These are phyloP conservation scores for Tetradesmus lagerheimii DNA, from an alignment of 139 green algal genomes.

Conservation along the genomic window DNA sequence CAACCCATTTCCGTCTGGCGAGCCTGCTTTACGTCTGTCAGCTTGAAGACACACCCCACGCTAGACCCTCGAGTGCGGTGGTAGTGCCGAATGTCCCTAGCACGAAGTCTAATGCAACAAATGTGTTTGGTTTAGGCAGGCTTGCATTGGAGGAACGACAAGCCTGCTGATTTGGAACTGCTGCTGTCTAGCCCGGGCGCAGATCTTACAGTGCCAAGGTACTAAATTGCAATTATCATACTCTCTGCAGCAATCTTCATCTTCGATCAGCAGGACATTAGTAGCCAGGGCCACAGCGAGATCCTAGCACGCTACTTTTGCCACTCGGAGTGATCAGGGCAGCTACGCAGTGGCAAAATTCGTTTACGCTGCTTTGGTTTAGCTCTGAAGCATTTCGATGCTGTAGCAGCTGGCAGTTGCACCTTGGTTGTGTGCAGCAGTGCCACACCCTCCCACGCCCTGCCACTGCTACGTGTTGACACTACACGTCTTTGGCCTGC, in stretches of 20 bases:
- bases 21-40: background rate
- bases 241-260: background rate
- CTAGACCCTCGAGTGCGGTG: background rate
- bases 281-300: background rate
- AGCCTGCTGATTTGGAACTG: background rate
- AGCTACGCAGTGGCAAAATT: background rate
- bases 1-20: too few species aligned
- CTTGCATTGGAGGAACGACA: background rate
- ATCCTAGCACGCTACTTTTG: slow-evolving; percentile 7
- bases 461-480: background rate
- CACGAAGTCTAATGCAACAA: background rate
- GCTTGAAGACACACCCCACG: background rate
- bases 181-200: background rate
- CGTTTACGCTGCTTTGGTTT: background rate
- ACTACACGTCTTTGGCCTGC: background rate
- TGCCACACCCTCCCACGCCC: background rate
- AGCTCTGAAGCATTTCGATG: background rate
- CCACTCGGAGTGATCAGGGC: background rate
- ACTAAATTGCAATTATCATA: background rate
- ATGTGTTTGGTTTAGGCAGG: background rate
- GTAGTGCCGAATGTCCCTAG: background rate
- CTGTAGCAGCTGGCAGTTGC: background rate
- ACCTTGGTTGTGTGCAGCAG: background rate
- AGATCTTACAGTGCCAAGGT: background rate
- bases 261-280: background rate